phyloP scores from a whole-genome alignment of 2,329 filamentous ascomycete genomes.

The Didymella lethalis region DNA sequence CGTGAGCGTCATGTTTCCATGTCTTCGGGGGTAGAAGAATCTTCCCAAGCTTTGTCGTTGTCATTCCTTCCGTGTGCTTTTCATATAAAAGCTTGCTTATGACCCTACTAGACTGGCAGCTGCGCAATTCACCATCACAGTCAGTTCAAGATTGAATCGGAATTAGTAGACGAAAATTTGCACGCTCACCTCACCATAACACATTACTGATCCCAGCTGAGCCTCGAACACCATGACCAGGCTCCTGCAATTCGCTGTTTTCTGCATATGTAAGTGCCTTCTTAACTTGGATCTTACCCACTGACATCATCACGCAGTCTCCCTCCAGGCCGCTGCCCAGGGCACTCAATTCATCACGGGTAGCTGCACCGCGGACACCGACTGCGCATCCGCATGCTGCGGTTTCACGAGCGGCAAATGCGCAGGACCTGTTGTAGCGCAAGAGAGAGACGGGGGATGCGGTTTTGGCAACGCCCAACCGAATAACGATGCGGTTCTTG shows the following conservation, averaged over 20 bases:
- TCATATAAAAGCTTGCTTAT: neutral
- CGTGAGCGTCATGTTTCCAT: neutral
- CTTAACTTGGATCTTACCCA: no score
- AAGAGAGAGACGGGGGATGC: constrained; percentile 7
- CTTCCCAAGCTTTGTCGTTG: neutral
- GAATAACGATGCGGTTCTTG: constrained; percentile 3
- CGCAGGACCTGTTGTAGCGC: constrained; percentile 1
- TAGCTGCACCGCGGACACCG: neutral
- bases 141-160: no score
- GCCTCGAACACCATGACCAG: neutral
- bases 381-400: constrained; percentile 9
- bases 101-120: neutral
- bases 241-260: neutral
- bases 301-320: neutral
- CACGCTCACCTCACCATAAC: neutral
- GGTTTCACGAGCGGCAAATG: constrained; percentile 11
- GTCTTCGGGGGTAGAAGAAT: neutral
- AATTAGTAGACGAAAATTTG: neutral
- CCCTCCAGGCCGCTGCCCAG: neutral
- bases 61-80: neutral
- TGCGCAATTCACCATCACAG: neutral
- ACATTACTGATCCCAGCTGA: neutral
- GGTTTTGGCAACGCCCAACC: constrained; percentile 3
- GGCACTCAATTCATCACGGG: constrained; percentile 11
- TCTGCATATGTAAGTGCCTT: neutral